Percentiles rank a stretch among this genome's conserved stretches.
Conservation (phyloP, 768 basidiomycete genomes). For the Pholiota conissans region DNA sequence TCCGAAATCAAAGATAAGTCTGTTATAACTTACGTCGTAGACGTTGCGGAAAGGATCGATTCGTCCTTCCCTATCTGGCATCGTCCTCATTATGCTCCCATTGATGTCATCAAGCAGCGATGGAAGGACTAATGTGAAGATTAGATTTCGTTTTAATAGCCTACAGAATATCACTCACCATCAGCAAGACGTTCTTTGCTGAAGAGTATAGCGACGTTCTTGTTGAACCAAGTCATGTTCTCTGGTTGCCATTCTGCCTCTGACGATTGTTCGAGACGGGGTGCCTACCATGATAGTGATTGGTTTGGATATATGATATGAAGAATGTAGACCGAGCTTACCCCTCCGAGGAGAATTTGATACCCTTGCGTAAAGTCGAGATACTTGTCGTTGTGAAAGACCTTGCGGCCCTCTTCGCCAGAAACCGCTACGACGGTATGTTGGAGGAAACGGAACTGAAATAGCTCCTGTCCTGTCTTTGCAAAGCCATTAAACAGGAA, state of each 20-base stretch:
- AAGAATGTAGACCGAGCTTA: constrained; percentile 4
- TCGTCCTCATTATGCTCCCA: constrained; percentile 21
- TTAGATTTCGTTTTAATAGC: not conserved
- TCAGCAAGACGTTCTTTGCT: constrained; percentile 22
- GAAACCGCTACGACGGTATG: constrained; percentile 19
- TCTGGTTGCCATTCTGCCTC: not conserved
- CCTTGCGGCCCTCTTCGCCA: constrained; percentile 22
- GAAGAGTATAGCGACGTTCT: constrained; percentile 16
- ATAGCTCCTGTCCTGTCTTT: constrained; percentile 22
- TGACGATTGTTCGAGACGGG: not conserved
- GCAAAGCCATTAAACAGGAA: constrained; percentile 26
- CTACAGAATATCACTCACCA: constrained; percentile 6
- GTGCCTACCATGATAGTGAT: constrained; percentile 1
- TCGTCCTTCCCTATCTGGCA: constrained; percentile 21
- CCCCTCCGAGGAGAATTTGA: constrained; percentile 30
- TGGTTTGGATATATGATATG: constrained; percentile 21
- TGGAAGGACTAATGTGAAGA: constrained; percentile 12
- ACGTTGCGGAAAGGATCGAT: constrained; percentile 34
- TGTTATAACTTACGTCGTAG: constrained; percentile 25
- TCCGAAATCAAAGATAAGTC: too few species aligned
- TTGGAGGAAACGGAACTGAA: constrained; percentile 31
- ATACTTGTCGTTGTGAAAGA: constrained; percentile 28
- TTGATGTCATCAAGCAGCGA: constrained; percentile 27
- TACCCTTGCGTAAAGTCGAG: constrained; percentile 32
- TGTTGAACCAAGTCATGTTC: constrained; percentile 2